These are phyloP conservation scores for Aureobasidium leucospermi DNA, from an alignment of 2,329 filamentous ascomycete genomes.

Conservation along the genomic window DNA sequence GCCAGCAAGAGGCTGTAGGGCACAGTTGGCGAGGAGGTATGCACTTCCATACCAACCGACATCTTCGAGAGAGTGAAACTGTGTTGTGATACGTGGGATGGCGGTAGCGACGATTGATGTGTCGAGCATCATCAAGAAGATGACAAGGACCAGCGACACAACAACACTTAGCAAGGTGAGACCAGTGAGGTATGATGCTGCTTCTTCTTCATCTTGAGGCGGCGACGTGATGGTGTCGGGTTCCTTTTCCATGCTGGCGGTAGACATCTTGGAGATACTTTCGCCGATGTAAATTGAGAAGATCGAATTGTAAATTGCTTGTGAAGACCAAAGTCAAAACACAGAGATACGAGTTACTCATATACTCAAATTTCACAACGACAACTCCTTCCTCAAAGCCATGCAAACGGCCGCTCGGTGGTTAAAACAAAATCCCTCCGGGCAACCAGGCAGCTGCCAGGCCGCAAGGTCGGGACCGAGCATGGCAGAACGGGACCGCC, in stretches of 20 bases:
- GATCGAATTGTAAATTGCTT: background rate
- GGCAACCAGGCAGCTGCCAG: background rate
- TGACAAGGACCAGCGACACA: slow-evolving; percentile 15
- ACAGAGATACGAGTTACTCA: background rate
- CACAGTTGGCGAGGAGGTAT: slow-evolving; percentile 38
- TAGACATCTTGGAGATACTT: background rate
- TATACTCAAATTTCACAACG: background rate
- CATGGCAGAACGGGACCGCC: background rate
- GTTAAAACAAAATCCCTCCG: background rate
- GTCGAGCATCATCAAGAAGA: slow-evolving; percentile 24
- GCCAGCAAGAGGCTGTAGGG: slow-evolving; percentile 39
- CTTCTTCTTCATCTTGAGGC: slow-evolving; percentile 26
- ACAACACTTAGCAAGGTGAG: slow-evolving; percentile 25
- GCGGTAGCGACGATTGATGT: slow-evolving; percentile 34
- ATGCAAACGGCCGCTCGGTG: background rate
- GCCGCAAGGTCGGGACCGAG: background rate
- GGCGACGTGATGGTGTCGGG: background rate
- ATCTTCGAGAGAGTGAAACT: slow-evolving; percentile 34
- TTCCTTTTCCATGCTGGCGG: background rate
- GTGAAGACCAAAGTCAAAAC: background rate
- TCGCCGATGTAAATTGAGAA: background rate
- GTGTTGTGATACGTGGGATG: slow-evolving; percentile 34
- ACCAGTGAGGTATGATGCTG: slow-evolving; percentile 27
- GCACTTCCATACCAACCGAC: slow-evolving; percentile 34
- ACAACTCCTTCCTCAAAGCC: background rate